These are phyloP conservation scores for Erythrophleum ivorense DNA, from an alignment of 331 rosid species.

Conservation along the genomic window DNA sequence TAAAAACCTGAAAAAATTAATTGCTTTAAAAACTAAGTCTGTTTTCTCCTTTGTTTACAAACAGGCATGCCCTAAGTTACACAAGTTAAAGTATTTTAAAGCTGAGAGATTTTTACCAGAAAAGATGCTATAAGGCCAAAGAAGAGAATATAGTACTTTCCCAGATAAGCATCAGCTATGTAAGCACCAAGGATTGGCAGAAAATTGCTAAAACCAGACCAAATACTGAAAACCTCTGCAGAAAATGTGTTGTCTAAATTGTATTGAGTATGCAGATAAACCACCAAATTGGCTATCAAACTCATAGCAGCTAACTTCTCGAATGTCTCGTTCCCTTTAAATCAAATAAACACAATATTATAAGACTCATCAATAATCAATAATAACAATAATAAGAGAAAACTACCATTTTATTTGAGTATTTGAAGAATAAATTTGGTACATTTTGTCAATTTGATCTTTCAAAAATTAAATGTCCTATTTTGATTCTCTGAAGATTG, in stretches of 20 bases:
- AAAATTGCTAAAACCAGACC: conserved; percentile 62
- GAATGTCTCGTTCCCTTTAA: conserved; percentile 67
- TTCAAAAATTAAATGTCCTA: no score
- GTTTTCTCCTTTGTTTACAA: no score
- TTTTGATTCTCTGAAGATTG: no score
- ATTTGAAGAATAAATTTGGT: no score
- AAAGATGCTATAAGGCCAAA: conserved; percentile 52
- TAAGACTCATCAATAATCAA: neutral
- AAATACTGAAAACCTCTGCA: conserved; percentile 56
- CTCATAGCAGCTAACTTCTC: conserved; percentile 83
- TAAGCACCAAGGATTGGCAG: conserved; percentile 61
- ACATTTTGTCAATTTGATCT: no score
- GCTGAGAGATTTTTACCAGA: conserved; percentile 39
- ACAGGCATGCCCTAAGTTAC: no score
- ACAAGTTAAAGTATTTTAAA: no score
- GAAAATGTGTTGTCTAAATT: conserved; percentile 56
- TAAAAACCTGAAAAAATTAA: no score
- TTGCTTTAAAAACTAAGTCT: no score
- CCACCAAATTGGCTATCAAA: conserved; percentile 55
- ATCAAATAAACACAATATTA: neutral
- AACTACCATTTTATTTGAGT: neutral
- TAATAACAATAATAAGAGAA: neutral
- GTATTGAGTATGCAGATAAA: conserved; percentile 63
- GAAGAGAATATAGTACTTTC: conserved; percentile 55
- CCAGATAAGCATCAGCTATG: conserved; percentile 55